Evolutionary conservation across 441 rosid genomes (phyloP), one percentile per base, ranked within the genome.

Genomic region (California macrophylla): DNA sequence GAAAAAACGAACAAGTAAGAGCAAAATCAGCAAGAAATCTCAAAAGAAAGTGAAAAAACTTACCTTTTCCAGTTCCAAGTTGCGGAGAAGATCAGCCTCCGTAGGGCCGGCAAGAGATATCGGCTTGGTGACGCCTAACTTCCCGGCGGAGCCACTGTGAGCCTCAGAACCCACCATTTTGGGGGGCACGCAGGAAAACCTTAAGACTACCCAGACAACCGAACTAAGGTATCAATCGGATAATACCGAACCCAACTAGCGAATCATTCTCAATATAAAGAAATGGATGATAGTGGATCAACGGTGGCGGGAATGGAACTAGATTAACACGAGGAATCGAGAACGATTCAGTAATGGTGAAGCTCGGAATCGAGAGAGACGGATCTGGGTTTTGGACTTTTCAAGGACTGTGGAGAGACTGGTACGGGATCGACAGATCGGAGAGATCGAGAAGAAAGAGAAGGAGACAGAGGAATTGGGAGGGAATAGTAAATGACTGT

Each of bases 31-130:
- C 62, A 69, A 69, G 67, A 13, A 25, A 63, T 18, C 30, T 34
- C 34, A n/a, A 38, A 42, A 18, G 15, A 52, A 13, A 3, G 26
- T 66, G 1, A 66, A 8, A 10, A 63, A 56, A 40, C 20, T n/a
- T n/a, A 87, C 92, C 88, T 84, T 83, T 61, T 84, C 86, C 67
- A 88, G 80, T 54, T 82, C 87, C 32, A 72, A 70, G 67, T 67
- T 85, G 52, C 82, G 78, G 68, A 67, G 85, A 3, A 69, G 2
- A 81, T 87, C 92, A 23, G 71, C 81, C 23, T 77, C 83, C 0
- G 77, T 70, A 23, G 92, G 92, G 38, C 82, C 89, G 12, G 83
- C 77, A 68, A 74, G 25, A 12, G 89, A 85, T n/a, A 87, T 81
- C 63, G 92, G 92, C 68, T 85, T 79, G 30, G 85, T 84, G 3